A percentile compares a stretch with the other conserved stretches of the same genome.
Conservation (phyloP, 768 basidiomycete genomes). For the Leccinum truebloodii region DNA sequence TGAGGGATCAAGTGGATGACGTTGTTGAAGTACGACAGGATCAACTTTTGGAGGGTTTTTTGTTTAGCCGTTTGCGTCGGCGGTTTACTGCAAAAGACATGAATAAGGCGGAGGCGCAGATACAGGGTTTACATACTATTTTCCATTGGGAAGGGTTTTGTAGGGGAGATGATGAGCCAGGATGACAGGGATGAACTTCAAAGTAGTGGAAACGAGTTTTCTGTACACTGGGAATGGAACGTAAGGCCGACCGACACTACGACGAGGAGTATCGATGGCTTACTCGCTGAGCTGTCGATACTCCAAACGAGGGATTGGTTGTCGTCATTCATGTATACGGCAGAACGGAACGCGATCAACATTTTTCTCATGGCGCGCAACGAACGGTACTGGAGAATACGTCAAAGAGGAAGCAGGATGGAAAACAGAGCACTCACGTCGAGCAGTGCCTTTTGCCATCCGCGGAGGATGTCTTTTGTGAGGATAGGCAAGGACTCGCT, state of each 20-base stretch:
- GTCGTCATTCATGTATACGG: slow-evolving; percentile 87
- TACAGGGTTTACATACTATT: slow-evolving; percentile 60
- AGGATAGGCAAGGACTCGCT: slow-evolving; percentile 51
- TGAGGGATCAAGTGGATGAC: slow-evolving; percentile 77
- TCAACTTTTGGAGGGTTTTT: slow-evolving; percentile 81
- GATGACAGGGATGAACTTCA: slow-evolving; percentile 89
- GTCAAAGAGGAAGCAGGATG: slow-evolving; percentile 1
- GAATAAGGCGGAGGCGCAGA: background rate
- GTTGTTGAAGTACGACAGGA: slow-evolving; percentile 89
- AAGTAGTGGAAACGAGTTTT: slow-evolving; percentile 83
- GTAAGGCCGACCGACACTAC: background rate
- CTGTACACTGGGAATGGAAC: slow-evolving; percentile 69
- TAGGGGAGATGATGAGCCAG: slow-evolving; percentile 86
- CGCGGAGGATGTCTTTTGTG: slow-evolving; percentile 66
- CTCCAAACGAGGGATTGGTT: slow-evolving; percentile 78
- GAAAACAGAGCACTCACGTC: slow-evolving; percentile 51
- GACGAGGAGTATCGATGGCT: background rate
- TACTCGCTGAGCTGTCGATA: slow-evolving; percentile 70
- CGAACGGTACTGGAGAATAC: slow-evolving; percentile 69
- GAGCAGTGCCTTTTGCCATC: slow-evolving; percentile 89
- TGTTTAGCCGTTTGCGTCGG: slow-evolving; percentile 80
- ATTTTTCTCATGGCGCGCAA: slow-evolving; percentile 81
- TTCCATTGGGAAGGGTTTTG: slow-evolving; percentile 79
- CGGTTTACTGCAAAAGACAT: slow-evolving; percentile 64
- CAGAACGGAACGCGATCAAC: slow-evolving; percentile 88